Evolutionary conservation across 192 early-diverging fungal genomes (phyloP).

Genomic region (Coemansia sp.): DNA sequence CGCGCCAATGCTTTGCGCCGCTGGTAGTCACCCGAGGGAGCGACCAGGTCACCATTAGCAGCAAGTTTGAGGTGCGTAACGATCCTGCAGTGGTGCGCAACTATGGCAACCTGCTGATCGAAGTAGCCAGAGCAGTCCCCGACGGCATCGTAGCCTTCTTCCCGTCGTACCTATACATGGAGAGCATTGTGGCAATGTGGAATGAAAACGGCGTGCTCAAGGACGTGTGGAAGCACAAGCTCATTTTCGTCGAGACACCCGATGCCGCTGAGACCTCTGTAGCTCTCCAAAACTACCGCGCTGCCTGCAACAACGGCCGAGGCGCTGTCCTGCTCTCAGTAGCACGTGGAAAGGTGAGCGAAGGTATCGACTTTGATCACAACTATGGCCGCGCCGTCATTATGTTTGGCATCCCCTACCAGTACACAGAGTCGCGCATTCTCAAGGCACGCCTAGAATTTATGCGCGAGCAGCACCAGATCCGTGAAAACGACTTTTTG

Average conservation of each 20-base stretch:
- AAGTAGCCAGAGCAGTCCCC: constrained; percentile 89
- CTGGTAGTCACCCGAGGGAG: constrained; percentile 95
- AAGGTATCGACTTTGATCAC: constrained; percentile 99
- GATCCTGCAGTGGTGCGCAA: constrained; percentile 98
- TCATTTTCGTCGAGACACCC: constrained; percentile 99
- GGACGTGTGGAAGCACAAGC: constrained; percentile 92
- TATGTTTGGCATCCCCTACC: constrained; percentile 99
- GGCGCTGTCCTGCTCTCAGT: constrained; percentile 97
- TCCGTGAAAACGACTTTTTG: constrained; percentile 98
- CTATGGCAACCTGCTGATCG: constrained; percentile 95
- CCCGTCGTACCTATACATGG: constrained; percentile 98
- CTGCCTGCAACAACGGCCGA: constrained; percentile 95
- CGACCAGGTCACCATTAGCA: constrained; percentile 97
- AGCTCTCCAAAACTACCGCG: constrained; percentile 92
- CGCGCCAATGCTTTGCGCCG: constrained; percentile 92
- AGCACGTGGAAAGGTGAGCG: constrained; percentile 98
- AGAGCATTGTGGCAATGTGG: constrained; percentile 97
- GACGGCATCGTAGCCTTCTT: constrained; percentile 99
- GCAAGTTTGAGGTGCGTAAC: constrained; percentile 97
- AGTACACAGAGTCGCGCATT: constrained; percentile 95
- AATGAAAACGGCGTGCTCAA: constrained; percentile 95
- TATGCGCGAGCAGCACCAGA: constrained; percentile 85
- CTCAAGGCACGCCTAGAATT: constrained; percentile 95
- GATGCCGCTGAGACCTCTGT: constrained; percentile 96
- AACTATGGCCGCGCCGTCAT: constrained; percentile 98